Evolutionary conservation across 192 early-diverging fungal species (phyloP), one percentile per base, ranked within the genome.

Genomic region (Entophlyctis luteolus): DNA sequence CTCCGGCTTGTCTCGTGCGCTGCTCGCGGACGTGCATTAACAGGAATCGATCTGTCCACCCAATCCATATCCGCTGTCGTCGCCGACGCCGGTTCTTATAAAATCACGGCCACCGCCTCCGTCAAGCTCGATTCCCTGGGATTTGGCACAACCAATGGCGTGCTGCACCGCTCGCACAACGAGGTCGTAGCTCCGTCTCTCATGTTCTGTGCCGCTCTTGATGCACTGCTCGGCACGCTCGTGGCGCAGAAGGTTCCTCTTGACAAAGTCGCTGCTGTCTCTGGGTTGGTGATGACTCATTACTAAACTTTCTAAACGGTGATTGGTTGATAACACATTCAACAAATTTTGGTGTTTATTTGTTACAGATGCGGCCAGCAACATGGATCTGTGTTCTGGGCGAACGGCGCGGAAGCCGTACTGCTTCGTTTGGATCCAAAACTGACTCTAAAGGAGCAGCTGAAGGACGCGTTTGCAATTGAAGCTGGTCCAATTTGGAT

Each of bases 311-410:
- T 18, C 5, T 18, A 29, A 16, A 16, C 5, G 37, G 59, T 8
- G 36, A 20, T 6, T 14, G 27, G 5, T 60, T 29, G 18, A 49
- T 35, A 10, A 8, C 37, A 4, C 23, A n/a, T 46, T 16, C 23
- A 5, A 5, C 59, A 12, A 47, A 46, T 47, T 4, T 2, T 10
- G 42, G 33, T 48, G 25, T 25, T n/a, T 16, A 25, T 32, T 23
- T n/a, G 16, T 20, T 62, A n/a, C 28, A 35, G 62, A 8, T 65
- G 62, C 34, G 62, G 62, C 23, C 63, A 91, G 87, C 92, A 93
- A 82, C 92, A 93, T 49, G 92, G 90, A 16, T 88, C 86, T 65
- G 89, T 93, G 1, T 93, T 88, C 75, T 93, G 89, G 90, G 71
- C 74, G 5, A 39, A 73, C 6, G 31, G 70, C 0, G 87, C 86